Base-by-base conservation (phyloP, 805 yeast genomes). In the Lachancea fermentati region DNA sequence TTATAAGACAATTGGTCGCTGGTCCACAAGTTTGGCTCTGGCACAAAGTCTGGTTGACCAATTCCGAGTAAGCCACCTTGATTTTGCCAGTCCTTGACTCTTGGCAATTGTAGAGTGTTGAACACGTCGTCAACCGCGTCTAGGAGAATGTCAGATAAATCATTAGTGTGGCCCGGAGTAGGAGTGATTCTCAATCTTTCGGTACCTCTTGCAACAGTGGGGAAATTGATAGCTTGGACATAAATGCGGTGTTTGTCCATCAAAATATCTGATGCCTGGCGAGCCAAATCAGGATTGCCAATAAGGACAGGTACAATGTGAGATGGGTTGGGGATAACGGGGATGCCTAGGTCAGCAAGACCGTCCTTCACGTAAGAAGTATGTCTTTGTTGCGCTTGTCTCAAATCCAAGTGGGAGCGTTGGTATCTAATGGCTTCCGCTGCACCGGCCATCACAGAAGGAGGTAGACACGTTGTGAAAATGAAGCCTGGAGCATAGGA, bases 171-270 rank as follows among this genome's bases (percentile, higher is more conserved):
- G 40, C 96, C 97, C 28, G 99, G 99, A 31, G 98, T 89, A 41
- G 99, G 97, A n/a, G 99, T 93, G 59, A 93, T 79, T 68, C 99
- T 81, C 56, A 93, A 77, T 62, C 98, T 81, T 69, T 93, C 99
- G 50, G 88, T 82, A 45, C 98, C 98, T 51, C 84, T 79, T 14
- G 96, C 82, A 45, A 93, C 98, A 17, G 98, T 93, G 46, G 99
- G 99, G 79, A 83, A 93, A 70, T 93, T 93, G 63, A 93, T 93
- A 34, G 97, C 96, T 69, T 93, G 99, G 34, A 94, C 98, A 58
- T 93, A 93, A 61, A 93, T 89, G 49, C 76, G 74, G 67, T 88
- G 84, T 54, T 84, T 79, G 48, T 82, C 75, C 72, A 93, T 78
- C 58, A 93, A 76, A 63, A 84, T 62, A 63, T 93, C 98, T 16